Conservation (phyloP, 2,329 filamentous ascomycete genomes). For the Cladophialophora bantiana region DNA sequence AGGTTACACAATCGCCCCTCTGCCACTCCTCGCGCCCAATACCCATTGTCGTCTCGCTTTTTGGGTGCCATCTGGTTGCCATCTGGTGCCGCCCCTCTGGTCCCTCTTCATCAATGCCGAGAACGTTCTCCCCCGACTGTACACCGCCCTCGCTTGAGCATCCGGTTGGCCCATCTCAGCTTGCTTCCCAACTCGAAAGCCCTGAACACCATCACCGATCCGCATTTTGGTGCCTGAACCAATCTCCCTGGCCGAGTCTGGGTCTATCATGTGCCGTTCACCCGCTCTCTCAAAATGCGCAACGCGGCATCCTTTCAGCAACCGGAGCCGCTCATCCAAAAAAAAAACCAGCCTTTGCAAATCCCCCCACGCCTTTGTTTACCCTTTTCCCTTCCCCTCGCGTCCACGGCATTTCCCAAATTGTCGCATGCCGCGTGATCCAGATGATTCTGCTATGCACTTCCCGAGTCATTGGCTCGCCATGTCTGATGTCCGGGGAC, state of each 20-base stretch:
- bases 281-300: not conserved
- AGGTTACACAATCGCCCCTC: conserved; percentile 7
- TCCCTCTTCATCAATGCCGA: not conserved
- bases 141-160: conserved; percentile 3
- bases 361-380: conserved; percentile 10
- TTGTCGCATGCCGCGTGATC: conserved; percentile 12
- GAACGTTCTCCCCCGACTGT: not conserved
- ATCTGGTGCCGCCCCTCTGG: not conserved
- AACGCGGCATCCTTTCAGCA: not conserved
- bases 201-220: not conserved
- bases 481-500: not conserved
- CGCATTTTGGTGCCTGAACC: conserved; percentile 3
- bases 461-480: not conserved
- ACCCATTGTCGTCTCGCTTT: not conserved
- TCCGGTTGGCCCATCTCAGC: not conserved
- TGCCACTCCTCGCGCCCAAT: not conserved
- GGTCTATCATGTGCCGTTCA: conserved; percentile 7
- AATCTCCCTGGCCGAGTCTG: not conserved
- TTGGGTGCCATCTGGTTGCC: not conserved
- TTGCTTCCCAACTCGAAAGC: not conserved
- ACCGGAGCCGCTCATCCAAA: not conserved
- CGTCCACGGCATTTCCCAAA: conserved; percentile 10
- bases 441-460: not conserved
- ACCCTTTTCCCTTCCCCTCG: conserved; percentile 4
- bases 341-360: not conserved